phyloP scores from a whole-genome alignment of 345 rosid species.

The Capsella bursapastoris region DNA sequence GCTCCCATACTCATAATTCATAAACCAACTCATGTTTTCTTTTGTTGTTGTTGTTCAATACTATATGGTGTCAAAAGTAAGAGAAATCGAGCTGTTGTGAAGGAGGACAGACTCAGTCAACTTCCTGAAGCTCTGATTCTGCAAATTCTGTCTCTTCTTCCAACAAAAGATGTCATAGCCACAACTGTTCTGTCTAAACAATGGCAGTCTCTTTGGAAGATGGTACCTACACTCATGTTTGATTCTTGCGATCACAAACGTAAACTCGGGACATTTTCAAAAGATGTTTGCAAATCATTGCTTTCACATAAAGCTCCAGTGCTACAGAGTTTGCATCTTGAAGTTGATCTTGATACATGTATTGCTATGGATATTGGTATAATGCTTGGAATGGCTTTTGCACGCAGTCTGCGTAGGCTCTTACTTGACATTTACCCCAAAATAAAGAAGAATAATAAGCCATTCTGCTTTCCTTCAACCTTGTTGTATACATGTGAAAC shows the following conservation, averaged over 20 bases:
- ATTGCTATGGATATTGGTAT: neutral
- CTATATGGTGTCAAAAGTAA: neutral
- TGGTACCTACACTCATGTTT: neutral
- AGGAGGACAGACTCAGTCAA: neutral
- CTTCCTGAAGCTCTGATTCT: neutral
- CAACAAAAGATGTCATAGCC: neutral
- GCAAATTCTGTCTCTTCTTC: neutral
- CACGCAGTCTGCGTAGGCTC: constrained; percentile 2
- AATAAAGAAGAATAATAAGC: neutral
- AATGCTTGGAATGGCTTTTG: neutral
- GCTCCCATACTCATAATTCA: neutral
- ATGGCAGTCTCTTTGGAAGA: neutral
- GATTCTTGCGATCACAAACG: neutral
- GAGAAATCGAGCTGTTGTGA: neutral
- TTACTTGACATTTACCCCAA: neutral
- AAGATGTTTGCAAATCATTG: neutral
- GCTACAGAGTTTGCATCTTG: neutral
- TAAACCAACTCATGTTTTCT: neutral
- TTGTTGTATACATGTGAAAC: neutral
- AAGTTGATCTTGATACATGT: neutral
- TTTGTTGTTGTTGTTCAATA: neutral
- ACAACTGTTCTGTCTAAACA: neutral
- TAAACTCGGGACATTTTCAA: neutral
- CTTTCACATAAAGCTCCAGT: neutral
- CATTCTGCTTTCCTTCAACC: neutral